Conservation (phyloP, 169 alveolate species). For the Plasmodium gaboni region DNA sequence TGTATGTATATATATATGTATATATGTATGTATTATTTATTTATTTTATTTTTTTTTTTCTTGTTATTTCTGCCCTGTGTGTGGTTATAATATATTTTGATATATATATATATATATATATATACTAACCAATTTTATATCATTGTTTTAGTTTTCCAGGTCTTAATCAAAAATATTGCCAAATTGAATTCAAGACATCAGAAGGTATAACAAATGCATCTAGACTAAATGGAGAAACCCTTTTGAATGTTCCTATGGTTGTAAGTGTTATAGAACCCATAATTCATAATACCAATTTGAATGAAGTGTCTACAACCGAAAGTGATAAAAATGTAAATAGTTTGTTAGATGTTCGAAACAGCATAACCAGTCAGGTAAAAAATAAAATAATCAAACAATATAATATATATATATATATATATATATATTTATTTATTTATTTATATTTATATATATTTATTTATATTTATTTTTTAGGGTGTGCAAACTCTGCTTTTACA, state of each 20-base stretch:
- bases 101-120: neutral
- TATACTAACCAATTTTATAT: neutral
- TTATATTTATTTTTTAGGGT: constrained; percentile 8
- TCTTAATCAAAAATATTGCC: constrained; percentile 72
- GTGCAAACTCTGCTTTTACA: constrained; percentile 26
- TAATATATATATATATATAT: neutral
- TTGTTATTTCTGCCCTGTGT: neutral
- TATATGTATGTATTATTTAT: neutral
- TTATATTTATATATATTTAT: neutral
- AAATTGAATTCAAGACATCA: constrained; percentile 77
- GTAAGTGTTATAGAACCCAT: constrained; percentile 79
- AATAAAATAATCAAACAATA: neutral
- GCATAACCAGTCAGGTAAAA: constrained; percentile 31
- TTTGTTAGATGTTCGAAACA: neutral
- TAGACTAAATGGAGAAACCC: constrained; percentile 70
- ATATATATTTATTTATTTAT: constrained; percentile 1
- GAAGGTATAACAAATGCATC: constrained; percentile 79
- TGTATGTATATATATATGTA: too few species aligned
- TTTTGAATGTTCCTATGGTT: constrained; percentile 73
- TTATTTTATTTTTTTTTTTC: neutral
- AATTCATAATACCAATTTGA: constrained; percentile 12
- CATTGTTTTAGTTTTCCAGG: constrained; percentile 65
- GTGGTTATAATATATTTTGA: neutral
- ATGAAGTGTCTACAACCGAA: constrained; percentile 11
- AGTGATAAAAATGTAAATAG: constrained; percentile 17